phyloP scores from a whole-genome alignment of 345 rosid species.

The Acer saccharum region DNA sequence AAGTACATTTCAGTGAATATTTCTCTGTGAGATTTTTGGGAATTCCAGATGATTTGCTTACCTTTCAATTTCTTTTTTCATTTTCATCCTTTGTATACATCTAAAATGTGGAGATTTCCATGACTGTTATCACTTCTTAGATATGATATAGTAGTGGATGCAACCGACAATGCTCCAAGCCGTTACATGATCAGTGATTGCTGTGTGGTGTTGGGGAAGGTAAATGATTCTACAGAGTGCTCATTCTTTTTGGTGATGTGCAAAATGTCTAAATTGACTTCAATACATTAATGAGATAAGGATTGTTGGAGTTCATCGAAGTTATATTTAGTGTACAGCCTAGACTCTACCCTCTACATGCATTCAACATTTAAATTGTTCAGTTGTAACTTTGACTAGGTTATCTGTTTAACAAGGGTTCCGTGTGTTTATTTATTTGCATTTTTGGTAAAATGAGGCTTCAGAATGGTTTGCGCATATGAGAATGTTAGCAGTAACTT shows the following conservation, averaged over 20 bases:
- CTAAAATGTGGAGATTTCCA: constrained; percentile 28
- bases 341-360: background rate
- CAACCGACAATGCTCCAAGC: constrained; percentile 95
- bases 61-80: background rate
- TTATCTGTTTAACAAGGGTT: background rate
- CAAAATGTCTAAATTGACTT: background rate
- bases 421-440: background rate
- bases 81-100: background rate
- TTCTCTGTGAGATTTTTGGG: background rate
- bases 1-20: background rate
- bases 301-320: background rate
- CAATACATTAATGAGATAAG: background rate
- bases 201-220: constrained; percentile 92
- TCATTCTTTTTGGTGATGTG: constrained; percentile 4
- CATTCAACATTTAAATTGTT: background rate
- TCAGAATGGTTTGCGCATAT: background rate
- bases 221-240: constrained; percentile 20
- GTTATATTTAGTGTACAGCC: background rate
- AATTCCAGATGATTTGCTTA: no score
- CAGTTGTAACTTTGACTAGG: background rate
- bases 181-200: constrained; percentile 98
- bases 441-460: background rate
- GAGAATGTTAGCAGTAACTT: background rate
- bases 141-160: constrained; percentile 86
- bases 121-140: constrained; percentile 46